These are phyloP conservation scores for Aspergillus spinulosporus DNA, from an alignment of 2,329 filamentous ascomycete genomes.

Conservation along the genomic window DNA sequence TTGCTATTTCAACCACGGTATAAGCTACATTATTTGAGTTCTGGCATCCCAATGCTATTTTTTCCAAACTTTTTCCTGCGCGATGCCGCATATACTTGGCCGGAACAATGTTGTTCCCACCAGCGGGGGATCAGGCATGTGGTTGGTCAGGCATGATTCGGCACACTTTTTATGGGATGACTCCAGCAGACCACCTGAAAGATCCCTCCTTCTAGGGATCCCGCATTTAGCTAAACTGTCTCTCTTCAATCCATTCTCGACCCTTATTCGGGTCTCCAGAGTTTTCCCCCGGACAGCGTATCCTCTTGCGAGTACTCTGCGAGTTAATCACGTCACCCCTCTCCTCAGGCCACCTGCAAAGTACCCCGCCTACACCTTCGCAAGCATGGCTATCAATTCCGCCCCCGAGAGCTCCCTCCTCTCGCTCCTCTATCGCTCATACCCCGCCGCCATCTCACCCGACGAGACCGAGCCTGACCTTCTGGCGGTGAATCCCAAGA, in stretches of 20 bases:
- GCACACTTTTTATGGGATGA: conserved; percentile 18
- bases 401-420: conserved; percentile 46
- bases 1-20: too few species aligned
- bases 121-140: background rate
- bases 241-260: conserved; percentile 18
- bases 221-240: conserved; percentile 21
- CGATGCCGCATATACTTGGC: background rate
- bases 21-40: too few species aligned
- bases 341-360: conserved; percentile 26
- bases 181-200: conserved; percentile 15
- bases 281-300: conserved; percentile 22
- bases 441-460: conserved; percentile 42
- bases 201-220: conserved; percentile 24
- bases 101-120: conserved; percentile 16
- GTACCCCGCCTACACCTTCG: conserved; percentile 21
- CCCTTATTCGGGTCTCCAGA: conserved; percentile 22
- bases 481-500: conserved; percentile 55
- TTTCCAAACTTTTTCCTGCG: background rate
- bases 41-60: background rate
- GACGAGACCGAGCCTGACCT: conserved; percentile 46
- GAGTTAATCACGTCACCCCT: conserved; percentile 24
- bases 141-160: conserved; percentile 14
- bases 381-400: conserved; percentile 31
- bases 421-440: conserved; percentile 47
- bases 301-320: conserved; percentile 8